These are phyloP conservation scores for Lonicera japonica DNA, from an alignment of 129 eudicot genomes.

Conservation along the genomic window DNA sequence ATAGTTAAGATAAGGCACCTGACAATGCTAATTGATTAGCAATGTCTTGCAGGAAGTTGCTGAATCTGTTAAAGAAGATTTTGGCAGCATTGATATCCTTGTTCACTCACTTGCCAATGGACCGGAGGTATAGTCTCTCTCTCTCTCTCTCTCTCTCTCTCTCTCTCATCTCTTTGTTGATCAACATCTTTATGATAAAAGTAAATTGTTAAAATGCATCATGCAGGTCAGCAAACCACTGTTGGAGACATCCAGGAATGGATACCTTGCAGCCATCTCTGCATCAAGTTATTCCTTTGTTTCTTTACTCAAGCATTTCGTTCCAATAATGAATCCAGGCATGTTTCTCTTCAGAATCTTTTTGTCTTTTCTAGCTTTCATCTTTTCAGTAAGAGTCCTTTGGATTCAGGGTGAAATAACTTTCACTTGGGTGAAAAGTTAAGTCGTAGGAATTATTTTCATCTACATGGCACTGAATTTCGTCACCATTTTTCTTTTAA, in stretches of 20 bases:
- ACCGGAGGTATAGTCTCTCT: slow-evolving; percentile 57
- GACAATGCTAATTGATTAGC: slow-evolving; percentile 9
- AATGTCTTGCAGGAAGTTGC: slow-evolving; percentile 60
- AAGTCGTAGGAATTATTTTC: no score
- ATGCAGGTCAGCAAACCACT: slow-evolving; percentile 80
- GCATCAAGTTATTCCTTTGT: slow-evolving; percentile 92
- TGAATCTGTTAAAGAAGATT: slow-evolving; percentile 72
- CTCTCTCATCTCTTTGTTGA: no score
- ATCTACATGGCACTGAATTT: no score
- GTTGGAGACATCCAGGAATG: slow-evolving; percentile 82
- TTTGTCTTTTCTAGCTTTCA: background rate
- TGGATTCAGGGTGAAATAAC: no score
- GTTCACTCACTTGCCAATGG: slow-evolving; percentile 95
- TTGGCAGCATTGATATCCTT: slow-evolving; percentile 82
- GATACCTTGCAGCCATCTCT: slow-evolving; percentile 89
- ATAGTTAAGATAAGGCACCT: background rate
- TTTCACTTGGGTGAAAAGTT: no score
- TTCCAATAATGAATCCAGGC: slow-evolving; percentile 96
- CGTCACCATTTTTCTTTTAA: no score
- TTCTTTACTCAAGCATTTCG: slow-evolving; percentile 75
- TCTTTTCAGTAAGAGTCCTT: background rate
- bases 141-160: no score
- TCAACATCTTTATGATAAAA: background rate
- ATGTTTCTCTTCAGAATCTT: slow-evolving; percentile 7
- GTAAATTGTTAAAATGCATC: background rate